phyloP scores from a whole-genome alignment of 2,329 filamentous ascomycete genomes.

The Cladosporium sp. region DNA sequence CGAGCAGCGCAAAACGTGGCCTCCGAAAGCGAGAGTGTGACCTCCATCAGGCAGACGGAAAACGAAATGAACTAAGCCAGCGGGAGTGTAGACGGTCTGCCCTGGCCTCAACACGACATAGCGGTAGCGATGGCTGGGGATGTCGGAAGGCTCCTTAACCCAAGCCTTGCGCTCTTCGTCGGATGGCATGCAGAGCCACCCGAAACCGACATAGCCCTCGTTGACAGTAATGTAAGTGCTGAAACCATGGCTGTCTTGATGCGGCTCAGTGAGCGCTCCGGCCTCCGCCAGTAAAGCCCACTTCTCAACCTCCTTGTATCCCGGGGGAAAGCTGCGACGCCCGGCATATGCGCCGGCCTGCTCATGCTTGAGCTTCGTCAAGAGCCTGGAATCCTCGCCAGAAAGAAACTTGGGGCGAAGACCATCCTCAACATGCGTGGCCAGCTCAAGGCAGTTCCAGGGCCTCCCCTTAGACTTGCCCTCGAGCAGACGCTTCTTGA shows the following conservation, averaged over 20 bases:
- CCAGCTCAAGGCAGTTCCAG: slow-evolving; percentile 30
- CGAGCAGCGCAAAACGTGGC: slow-evolving; percentile 28
- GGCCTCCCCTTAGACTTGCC: slow-evolving; percentile 15
- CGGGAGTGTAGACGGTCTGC: slow-evolving; percentile 28
- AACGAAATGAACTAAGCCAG: slow-evolving; percentile 30
- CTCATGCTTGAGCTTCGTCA: slow-evolving; percentile 28
- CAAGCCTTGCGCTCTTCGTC: slow-evolving; percentile 22
- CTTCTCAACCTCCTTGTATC: slow-evolving; percentile 31
- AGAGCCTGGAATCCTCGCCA: slow-evolving; percentile 26
- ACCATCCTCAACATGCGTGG: slow-evolving; percentile 27
- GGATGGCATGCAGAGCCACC: slow-evolving; percentile 26
- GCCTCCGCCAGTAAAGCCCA: slow-evolving; percentile 29
- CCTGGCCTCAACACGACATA: slow-evolving; percentile 27
- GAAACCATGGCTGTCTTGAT: slow-evolving; percentile 31
- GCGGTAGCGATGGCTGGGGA: slow-evolving; percentile 23
- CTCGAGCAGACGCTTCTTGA: slow-evolving; percentile 24
- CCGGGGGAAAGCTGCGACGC: slow-evolving; percentile 23
- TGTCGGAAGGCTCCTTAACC: slow-evolving; percentile 15
- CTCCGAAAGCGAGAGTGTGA: slow-evolving; percentile 29
- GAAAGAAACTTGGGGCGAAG: slow-evolving; percentile 27
- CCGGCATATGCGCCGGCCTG: slow-evolving; percentile 14
- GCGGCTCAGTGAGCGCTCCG: slow-evolving; percentile 29
- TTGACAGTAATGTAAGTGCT: slow-evolving; percentile 31
- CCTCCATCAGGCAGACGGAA: slow-evolving; percentile 26
- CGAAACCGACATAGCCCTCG: slow-evolving; percentile 27